These are phyloP conservation scores for Salinomyces thailandicus DNA, from an alignment of 2,329 filamentous ascomycete species.

Conservation along the genomic window DNA sequence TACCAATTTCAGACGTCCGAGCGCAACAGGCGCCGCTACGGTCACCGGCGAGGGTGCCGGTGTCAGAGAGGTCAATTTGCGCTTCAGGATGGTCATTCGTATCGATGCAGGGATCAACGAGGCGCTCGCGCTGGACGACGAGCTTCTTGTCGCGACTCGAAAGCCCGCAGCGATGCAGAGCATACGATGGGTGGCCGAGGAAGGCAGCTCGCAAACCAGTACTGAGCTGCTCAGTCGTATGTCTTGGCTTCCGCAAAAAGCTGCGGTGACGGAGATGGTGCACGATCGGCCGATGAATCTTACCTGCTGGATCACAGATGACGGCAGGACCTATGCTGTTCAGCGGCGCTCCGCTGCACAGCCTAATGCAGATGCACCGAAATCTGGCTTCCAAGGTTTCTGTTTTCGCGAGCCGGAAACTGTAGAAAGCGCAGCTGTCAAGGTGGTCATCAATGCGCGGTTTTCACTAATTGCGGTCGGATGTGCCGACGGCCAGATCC, in stretches of 20 bases:
- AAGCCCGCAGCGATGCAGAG: conserved; percentile 94
- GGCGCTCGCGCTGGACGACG: conserved; percentile 80
- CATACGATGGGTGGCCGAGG: conserved; percentile 87
- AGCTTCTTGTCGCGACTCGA: conserved; percentile 79
- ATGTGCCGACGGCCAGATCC: conserved; percentile 65
- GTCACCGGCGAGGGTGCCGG: conserved; percentile 74
- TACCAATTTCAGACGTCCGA: conserved; percentile 16
- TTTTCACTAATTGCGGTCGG: conserved; percentile 90
- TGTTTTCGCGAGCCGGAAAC: conserved; percentile 71
- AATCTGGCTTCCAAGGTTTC: conserved; percentile 74
- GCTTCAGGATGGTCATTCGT: conserved; percentile 95
- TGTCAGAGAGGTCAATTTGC: conserved; percentile 75
- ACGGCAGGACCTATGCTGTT: conserved; percentile 82
- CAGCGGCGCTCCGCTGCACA: conserved; percentile 49
- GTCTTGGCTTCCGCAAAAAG: conserved; percentile 71
- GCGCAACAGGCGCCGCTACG: conserved; percentile 23
- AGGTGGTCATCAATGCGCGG: conserved; percentile 79
- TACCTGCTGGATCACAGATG: conserved; percentile 80
- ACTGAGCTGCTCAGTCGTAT: conserved; percentile 85
- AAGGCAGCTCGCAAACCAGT: conserved; percentile 69
- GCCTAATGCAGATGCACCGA: conserved; percentile 32
- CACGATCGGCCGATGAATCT: conserved; percentile 95
- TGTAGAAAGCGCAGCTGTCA: conserved; percentile 52
- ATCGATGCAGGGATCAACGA: conserved; percentile 90
- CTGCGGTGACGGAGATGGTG: conserved; percentile 70